Evolutionary conservation across 2,329 filamentous ascomycete species (phyloP).

Genomic region (Aquanectria penicillioides): DNA sequence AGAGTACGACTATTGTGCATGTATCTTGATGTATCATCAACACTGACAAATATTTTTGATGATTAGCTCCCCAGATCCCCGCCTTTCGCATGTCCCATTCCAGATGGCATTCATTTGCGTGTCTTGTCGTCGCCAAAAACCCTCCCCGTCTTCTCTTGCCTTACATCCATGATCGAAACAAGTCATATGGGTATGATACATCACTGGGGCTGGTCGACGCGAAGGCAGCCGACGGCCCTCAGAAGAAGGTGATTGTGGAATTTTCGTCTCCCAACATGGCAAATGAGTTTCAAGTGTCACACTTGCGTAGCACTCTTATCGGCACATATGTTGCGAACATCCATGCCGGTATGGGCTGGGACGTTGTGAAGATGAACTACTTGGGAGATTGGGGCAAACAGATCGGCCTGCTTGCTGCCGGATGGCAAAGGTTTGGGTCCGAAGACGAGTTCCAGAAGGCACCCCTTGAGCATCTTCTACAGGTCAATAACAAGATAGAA

Average conservation of each 20-base stretch:
- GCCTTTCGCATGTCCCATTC: constrained; percentile 34
- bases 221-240: constrained; percentile 1
- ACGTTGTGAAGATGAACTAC: constrained; percentile 76
- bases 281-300: constrained; percentile 75
- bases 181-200: constrained; percentile 33
- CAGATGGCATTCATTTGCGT: constrained; percentile 38
- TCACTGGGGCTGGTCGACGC: constrained; percentile 30
- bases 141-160: constrained; percentile 26
- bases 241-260: constrained; percentile 67
- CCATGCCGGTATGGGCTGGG: constrained; percentile 72
- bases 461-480: constrained; percentile 74
- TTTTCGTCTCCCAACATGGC: constrained; percentile 81
- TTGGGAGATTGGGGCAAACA: constrained; percentile 81
- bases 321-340: constrained; percentile 75
- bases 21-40: background rate
- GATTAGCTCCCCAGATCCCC: constrained; percentile 34
- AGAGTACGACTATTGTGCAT: constrained; percentile 20
- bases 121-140: constrained; percentile 36
- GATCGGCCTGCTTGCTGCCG: constrained; percentile 70
- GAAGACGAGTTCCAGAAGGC: constrained; percentile 71
- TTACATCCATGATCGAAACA: constrained; percentile 35
- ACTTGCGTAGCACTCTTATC: constrained; percentile 77
- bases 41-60: constrained; percentile 15
- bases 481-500: constrained; percentile 75
- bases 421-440: constrained; percentile 72